A percentile compares a stretch with the other conserved stretches of the same genome.
Conservation (phyloP, 2,329 filamentous ascomycete genomes). For the Dothistroma septosporum region DNA sequence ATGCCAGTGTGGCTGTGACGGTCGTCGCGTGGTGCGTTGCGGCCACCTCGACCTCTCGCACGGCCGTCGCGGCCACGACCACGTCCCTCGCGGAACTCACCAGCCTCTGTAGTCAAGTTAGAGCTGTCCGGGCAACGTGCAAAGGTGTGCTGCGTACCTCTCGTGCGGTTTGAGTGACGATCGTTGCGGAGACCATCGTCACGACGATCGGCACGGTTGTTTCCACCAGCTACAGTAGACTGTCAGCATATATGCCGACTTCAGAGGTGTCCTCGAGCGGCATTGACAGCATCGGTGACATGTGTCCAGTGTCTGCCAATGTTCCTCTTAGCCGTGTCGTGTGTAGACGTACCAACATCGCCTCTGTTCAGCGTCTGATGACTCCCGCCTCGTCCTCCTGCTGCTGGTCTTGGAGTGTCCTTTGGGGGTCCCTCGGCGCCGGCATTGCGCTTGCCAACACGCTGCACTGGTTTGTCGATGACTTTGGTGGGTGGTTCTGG, state of each 20-base stretch:
- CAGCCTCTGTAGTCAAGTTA: conserved; percentile 21
- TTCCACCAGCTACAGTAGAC: conserved; percentile 57
- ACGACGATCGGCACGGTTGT: conserved; percentile 75
- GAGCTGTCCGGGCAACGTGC: not conserved
- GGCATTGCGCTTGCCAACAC: conserved; percentile 82
- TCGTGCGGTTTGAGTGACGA: conserved; percentile 38
- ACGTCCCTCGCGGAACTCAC: conserved; percentile 40
- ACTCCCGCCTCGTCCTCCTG: conserved; percentile 48
- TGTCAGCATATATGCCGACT: conserved; percentile 12
- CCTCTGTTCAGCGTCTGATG: conserved; percentile 65
- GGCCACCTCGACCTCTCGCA: conserved; percentile 49
- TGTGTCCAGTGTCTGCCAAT: not conserved
- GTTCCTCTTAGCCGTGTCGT: not conserved
- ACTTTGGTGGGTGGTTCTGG: conserved; percentile 79
- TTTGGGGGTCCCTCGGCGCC: conserved; percentile 63
- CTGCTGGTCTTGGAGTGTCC: conserved; percentile 35
- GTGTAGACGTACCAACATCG: conserved; percentile 70
- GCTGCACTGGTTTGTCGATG: conserved; percentile 75
- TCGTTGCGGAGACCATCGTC: conserved; percentile 61
- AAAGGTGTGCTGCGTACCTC: conserved; percentile 30
- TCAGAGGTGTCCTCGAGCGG: not conserved
- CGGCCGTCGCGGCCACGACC: conserved; percentile 50
- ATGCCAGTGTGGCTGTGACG: conserved; percentile 58
- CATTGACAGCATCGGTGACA: not conserved
- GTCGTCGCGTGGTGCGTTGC: conserved; percentile 50